Conservation (phyloP, 495 filamentous ascomycete species). For the Penicillium alfredii region DNA sequence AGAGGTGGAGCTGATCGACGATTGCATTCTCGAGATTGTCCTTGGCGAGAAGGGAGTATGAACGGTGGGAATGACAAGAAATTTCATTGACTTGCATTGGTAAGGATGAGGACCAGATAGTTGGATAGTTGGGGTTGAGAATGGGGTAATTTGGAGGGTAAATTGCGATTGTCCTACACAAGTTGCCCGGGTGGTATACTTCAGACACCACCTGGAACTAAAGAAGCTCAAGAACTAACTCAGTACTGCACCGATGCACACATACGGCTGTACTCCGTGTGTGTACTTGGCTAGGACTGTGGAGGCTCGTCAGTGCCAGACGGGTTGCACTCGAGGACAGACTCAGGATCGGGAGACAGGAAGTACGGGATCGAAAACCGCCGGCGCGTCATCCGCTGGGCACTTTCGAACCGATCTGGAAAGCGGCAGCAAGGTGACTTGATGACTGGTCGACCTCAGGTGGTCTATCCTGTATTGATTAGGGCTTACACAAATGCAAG, state of each 20-base stretch:
- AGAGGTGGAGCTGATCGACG: constrained; percentile 15
- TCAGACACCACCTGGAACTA: too few relatives aligned
- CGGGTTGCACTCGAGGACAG: constrained; percentile 51
- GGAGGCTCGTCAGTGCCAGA: constrained; percentile 39
- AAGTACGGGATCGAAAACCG: constrained; percentile 62
- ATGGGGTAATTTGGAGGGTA: too few relatives aligned
- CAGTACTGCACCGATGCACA: constrained; percentile 47
- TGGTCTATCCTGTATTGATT: constrained; percentile 34
- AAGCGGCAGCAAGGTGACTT: constrained; percentile 42
- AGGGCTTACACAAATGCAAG: neutral
- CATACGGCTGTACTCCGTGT: constrained; percentile 48
- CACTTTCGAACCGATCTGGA: constrained; percentile 29
- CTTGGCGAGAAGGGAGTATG: too few relatives aligned
- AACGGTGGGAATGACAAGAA: too few relatives aligned
- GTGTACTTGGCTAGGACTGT: constrained; percentile 44
- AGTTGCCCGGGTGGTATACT: too few relatives aligned
- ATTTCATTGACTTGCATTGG: neutral
- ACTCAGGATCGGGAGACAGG: constrained; percentile 47
- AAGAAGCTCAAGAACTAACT: too few relatives aligned
- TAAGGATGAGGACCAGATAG: neutral
- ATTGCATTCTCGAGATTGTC: too few relatives aligned
- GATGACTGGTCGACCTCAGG: constrained; percentile 51
- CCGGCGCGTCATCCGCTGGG: constrained; percentile 42
- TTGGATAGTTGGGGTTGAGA: neutral
- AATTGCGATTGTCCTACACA: too few relatives aligned